These are phyloP conservation scores for Sporothrix sp. DNA, from an alignment of 2,329 filamentous ascomycete species.

Conservation along the genomic window DNA sequence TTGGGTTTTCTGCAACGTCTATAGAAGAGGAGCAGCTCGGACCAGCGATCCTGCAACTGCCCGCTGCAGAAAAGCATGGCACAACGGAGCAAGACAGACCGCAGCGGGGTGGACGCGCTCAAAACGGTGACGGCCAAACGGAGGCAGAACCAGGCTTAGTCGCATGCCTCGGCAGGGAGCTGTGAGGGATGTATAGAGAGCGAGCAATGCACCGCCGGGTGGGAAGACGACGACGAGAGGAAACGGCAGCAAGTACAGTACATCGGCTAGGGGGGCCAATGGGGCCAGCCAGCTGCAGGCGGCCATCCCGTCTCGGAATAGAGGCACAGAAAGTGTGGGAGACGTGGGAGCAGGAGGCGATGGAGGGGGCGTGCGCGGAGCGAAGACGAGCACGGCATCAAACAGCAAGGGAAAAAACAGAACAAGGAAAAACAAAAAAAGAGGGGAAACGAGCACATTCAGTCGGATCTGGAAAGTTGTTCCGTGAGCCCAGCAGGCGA, in stretches of 20 bases:
- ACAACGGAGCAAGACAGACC: neutral
- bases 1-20: too few relatives aligned
- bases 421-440: neutral
- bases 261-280: conserved; percentile 1
- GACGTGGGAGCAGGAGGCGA: conserved; percentile 8
- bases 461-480: conserved; percentile 21
- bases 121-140: conserved; percentile 12
- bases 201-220: neutral
- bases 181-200: neutral
- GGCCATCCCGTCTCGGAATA: conserved; percentile 13
- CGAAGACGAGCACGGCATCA: neutral
- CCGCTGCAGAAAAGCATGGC: too few relatives aligned
- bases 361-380: conserved; percentile 13
- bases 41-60: too few relatives aligned
- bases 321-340: conserved; percentile 13
- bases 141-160: conserved; percentile 14
- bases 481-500: conserved; percentile 7
- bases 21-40: too few relatives aligned
- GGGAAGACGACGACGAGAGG: neutral
- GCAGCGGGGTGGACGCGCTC: neutral
- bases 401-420: conserved; percentile 8
- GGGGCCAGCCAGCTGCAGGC: conserved; percentile 5
- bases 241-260: conserved; percentile 14
- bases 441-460: conserved; percentile 30
- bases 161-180: conserved; percentile 1